Evolutionary conservation across 2,329 filamentous ascomycete genomes (phyloP).

Genomic region (Mycogone perniciosa): DNA sequence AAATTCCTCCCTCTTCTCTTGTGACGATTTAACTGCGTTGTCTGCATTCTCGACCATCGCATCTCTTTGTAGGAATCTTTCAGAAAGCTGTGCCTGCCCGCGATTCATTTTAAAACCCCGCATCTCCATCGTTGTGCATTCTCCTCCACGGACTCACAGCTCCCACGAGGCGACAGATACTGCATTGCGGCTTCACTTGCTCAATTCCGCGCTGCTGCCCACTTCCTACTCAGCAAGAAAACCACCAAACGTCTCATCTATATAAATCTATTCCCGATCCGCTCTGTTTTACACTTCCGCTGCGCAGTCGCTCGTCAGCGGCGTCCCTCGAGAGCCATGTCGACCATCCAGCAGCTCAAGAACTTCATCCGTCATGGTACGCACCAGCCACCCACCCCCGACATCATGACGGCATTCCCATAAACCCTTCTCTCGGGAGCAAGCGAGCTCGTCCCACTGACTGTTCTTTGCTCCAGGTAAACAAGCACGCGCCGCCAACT

Average conservation of each 20-base stretch:
- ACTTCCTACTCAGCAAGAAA: background rate
- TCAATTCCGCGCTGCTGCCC: background rate
- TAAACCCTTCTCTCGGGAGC: background rate
- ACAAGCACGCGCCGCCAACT: conserved; percentile 67
- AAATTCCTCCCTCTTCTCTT: background rate
- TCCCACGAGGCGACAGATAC: background rate
- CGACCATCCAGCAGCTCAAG: conserved; percentile 88
- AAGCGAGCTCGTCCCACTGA: conserved; percentile 5
- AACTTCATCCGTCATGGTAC: conserved; percentile 92
- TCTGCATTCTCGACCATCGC: background rate
- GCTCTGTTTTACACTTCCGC: conserved; percentile 1
- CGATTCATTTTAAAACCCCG: conserved; percentile 10
- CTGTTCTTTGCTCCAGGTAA: conserved; percentile 52
- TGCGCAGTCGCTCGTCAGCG: conserved; percentile 17
- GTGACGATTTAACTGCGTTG: background rate
- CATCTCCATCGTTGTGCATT: conserved; percentile 3
- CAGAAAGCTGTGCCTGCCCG: background rate
- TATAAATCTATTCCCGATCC: background rate
- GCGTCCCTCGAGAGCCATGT: conserved; percentile 38
- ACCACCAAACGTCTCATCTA: background rate
- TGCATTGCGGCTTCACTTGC: background rate
- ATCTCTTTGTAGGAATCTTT: background rate
- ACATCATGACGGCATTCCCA: background rate
- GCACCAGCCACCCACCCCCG: conserved; percentile 16
- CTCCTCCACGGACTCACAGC: conserved; percentile 2